Conservation (phyloP, 1,284 basidiomycete species). For the Ganoderma multipileum region DNA sequence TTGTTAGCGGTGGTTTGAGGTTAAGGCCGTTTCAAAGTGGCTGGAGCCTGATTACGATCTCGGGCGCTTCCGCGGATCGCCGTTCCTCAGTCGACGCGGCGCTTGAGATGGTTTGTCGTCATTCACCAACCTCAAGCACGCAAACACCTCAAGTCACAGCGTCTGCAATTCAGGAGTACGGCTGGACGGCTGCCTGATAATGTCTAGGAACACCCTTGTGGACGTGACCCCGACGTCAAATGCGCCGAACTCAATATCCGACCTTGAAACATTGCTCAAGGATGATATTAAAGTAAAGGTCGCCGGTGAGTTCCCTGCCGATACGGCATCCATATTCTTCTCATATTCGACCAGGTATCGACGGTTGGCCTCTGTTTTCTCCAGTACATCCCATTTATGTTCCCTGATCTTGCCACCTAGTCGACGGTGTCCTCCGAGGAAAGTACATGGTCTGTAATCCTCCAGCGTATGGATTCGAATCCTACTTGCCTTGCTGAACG, state of each 20-base stretch:
- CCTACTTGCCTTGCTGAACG: conserved; percentile 3
- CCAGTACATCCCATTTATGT: too few species aligned
- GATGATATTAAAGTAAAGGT: conserved; percentile 91
- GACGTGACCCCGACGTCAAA: conserved; percentile 42
- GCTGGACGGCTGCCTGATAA: neutral
- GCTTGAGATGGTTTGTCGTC: neutral
- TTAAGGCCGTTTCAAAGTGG: neutral
- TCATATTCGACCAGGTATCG: conserved; percentile 56
- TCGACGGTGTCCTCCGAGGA: conserved; percentile 93
- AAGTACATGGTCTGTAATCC: conserved; percentile 81
- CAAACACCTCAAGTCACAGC: neutral
- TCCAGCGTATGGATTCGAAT: too few species aligned
- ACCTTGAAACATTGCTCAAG: conserved; percentile 63
- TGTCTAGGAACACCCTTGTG: conserved; percentile 12
- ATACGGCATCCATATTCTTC: neutral
- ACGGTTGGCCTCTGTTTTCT: conserved; percentile 52
- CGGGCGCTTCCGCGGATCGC: conserved; percentile 18
- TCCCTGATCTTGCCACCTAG: conserved; percentile 44
- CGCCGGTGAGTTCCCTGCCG: conserved; percentile 63
- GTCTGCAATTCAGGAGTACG: neutral
- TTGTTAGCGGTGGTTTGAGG: neutral
- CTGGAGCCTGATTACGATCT: neutral
- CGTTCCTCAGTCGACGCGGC: neutral
- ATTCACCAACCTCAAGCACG: conserved; percentile 2
- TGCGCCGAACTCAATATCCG: conserved; percentile 64